Conservation (phyloP, 345 rosid genomes). For the Syzygium grande region DNA sequence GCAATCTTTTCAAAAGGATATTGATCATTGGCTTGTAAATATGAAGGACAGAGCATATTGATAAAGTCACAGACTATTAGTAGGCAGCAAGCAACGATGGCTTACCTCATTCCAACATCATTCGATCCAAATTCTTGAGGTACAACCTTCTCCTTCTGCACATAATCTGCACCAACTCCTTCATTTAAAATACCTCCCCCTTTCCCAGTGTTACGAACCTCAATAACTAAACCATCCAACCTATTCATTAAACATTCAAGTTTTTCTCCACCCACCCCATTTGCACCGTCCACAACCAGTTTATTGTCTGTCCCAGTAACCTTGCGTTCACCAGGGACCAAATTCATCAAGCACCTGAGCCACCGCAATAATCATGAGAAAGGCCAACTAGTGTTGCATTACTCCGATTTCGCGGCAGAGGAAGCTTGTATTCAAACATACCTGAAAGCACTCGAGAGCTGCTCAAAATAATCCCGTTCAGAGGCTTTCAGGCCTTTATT, state of each 20-base stretch:
- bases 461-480: conserved; percentile 72
- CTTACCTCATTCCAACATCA: conserved; percentile 59
- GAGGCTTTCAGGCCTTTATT: conserved; percentile 61
- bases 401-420: not conserved
- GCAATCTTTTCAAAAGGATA: not conserved
- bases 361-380: conserved; percentile 1
- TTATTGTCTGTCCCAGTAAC: conserved; percentile 14
- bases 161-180: conserved; percentile 93
- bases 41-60: not conserved
- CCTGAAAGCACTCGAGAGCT: conserved; percentile 66
- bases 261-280: conserved; percentile 90
- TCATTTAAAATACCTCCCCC: conserved; percentile 77
- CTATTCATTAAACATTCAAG: conserved; percentile 41
- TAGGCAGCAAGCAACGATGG: conserved; percentile 1
- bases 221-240: conserved; percentile 44
- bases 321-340: conserved; percentile 39
- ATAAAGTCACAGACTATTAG: not conserved
- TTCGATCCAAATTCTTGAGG: conserved; percentile 56
- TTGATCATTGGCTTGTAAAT: not conserved
- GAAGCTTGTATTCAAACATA: conserved; percentile 8
- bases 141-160: conserved; percentile 85
- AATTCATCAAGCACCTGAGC: conserved; percentile 51
- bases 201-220: conserved; percentile 71
- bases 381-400: not conserved
- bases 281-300: conserved; percentile 80